Evolutionary conservation across 1,284 basidiomycete species (phyloP).

Genomic region (Sporisorium sorghi): DNA sequence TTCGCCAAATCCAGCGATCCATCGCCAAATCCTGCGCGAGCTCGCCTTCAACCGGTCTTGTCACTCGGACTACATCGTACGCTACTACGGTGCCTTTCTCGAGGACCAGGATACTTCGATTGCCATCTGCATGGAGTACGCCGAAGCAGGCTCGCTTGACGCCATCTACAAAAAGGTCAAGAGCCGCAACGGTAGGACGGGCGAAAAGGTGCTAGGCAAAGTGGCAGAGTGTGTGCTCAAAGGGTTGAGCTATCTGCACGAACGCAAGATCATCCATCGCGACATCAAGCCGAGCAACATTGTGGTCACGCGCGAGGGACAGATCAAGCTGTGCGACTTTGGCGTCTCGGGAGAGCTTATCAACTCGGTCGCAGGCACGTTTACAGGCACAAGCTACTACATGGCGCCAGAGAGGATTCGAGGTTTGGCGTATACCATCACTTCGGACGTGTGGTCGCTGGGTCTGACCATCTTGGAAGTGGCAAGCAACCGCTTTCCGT

Average conservation of each 20-base stretch:
- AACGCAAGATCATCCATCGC: slow-evolving; percentile 90
- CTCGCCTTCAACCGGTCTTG: slow-evolving; percentile 88
- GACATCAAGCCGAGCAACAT: slow-evolving; percentile 99
- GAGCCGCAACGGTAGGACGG: slow-evolving; percentile 80
- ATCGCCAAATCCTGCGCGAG: slow-evolving; percentile 91
- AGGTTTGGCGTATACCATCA: slow-evolving; percentile 88
- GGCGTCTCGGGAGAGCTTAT: slow-evolving; percentile 96
- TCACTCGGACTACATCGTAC: slow-evolving; percentile 86
- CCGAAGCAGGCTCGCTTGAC: slow-evolving; percentile 87
- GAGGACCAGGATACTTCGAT: slow-evolving; percentile 91
- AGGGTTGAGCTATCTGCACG: slow-evolving; percentile 91
- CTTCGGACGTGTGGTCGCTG: slow-evolving; percentile 97
- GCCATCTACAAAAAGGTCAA: slow-evolving; percentile 86
- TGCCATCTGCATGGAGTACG: slow-evolving; percentile 94
- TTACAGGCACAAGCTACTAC: slow-evolving; percentile 95
- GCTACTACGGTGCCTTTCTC: slow-evolving; percentile 94
- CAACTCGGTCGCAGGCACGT: slow-evolving; percentile 89
- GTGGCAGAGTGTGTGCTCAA: slow-evolving; percentile 91
- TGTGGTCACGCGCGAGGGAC: slow-evolving; percentile 83
- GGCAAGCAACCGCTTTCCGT: slow-evolving; percentile 93
- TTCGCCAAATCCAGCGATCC: slow-evolving; percentile 85
- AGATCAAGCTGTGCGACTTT: slow-evolving; percentile 94
- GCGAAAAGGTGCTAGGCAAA: slow-evolving; percentile 90
- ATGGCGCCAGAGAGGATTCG: slow-evolving; percentile 98
- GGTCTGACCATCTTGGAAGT: slow-evolving; percentile 93